Base-by-base conservation (phyloP, 805 yeast species). In the Ascoidea tarda region DNA sequence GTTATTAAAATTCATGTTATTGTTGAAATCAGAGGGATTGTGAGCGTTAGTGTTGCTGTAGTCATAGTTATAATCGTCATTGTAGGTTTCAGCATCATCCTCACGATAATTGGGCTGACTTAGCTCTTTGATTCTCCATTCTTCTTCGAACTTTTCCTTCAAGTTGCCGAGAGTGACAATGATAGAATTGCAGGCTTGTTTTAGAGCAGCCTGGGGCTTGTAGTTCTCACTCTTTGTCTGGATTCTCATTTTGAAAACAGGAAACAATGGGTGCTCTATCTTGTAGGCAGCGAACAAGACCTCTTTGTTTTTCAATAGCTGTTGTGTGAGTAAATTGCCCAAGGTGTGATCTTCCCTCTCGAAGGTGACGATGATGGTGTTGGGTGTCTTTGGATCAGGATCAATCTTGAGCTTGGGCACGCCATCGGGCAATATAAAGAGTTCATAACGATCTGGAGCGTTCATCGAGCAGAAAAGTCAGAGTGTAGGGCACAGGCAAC, bases 371-470 rank as follows among this genome's bases (percentile, higher is more conserved):
- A 90, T 79, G 49, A 95, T 90, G 48, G 98, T 95, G 66, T 93
- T 93, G 28, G 98, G 96, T 44, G 91, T 93, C 62, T 90, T 86
- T 53, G 95, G 81, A 69, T 93, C 99, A 6, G 97, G 96, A 33
- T 89, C 84, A 52, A 93, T 81, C 56, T 83, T 82, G 56, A 93
- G 76, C 87, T 93, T 93, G 51, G 91, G 85, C 52, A 87, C 95
- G 52, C 99, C 98, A 67, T 93, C 99, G n/a, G 97, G 98, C 61
- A 93, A 76, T 60, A 93, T 79, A 66, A 93, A 93, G 46, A 93
- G 79, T 74, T 93, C 99, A 67, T 91, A 93, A 76, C 99, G 84
- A 72, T 93, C 99, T 69, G 99, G 99, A 63, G 98, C 98, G 72
- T 93, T 93, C 99, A 93, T 91, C 53, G 49, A 62, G 8, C 8